These are phyloP conservation scores for Malus hybrid DNA, from an alignment of 331 rosid species.

Conservation along the genomic window DNA sequence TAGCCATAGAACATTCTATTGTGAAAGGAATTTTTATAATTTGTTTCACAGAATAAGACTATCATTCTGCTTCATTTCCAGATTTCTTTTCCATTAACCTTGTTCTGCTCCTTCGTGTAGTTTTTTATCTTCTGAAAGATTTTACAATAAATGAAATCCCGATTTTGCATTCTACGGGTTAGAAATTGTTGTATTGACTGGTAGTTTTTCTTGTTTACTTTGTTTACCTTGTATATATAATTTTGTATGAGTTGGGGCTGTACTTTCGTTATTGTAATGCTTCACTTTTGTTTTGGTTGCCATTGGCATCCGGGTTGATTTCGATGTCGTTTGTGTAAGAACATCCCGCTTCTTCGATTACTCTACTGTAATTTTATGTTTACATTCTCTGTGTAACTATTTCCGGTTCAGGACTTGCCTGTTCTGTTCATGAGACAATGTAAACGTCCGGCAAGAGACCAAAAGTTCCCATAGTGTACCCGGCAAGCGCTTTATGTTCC, in stretches of 20 bases:
- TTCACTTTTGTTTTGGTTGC: neutral
- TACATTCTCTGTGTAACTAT: too few species aligned
- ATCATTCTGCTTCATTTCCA: conserved; percentile 14
- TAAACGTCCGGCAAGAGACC: neutral
- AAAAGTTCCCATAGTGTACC: neutral
- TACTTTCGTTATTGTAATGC: neutral
- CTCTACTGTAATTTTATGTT: too few species aligned
- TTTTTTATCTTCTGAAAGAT: neutral
- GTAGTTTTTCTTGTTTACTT: neutral
- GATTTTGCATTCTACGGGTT: neutral
- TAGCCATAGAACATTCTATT: conserved; percentile 46
- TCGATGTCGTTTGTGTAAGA: neutral
- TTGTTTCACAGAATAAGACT: conserved; percentile 28
- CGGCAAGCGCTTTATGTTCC: neutral
- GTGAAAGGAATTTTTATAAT: conserved; percentile 25
- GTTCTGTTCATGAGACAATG: too few species aligned
- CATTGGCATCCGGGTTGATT: neutral
- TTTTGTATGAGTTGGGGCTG: neutral
- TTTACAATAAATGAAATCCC: neutral
- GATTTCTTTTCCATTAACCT: neutral
- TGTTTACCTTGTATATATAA: neutral
- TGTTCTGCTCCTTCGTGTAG: neutral
- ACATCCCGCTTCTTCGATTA: neutral
- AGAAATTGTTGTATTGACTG: neutral
- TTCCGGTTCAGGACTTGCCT: too few species aligned